Percentiles rank a stretch among this genome's conserved stretches.
Conservation (phyloP, 371 early-diverging fungal species). For the Mortierella sp. region DNA sequence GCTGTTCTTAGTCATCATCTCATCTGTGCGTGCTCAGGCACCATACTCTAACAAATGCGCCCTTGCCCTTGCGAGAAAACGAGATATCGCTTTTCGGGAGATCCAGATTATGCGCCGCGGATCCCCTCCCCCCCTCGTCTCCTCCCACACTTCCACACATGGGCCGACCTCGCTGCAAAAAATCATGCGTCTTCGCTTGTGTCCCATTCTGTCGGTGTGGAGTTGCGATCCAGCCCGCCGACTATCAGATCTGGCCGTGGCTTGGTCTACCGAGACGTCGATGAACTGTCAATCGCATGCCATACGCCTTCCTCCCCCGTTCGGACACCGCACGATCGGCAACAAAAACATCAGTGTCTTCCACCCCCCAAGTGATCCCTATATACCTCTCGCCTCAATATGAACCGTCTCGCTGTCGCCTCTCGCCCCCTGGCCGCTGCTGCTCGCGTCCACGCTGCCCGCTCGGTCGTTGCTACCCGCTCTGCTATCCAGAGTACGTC, state of each 20-base stretch:
- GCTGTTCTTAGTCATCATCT: too few relatives aligned
- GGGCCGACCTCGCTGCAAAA: too few relatives aligned
- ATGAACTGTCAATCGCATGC: neutral
- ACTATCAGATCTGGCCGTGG: neutral
- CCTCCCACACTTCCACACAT: too few relatives aligned
- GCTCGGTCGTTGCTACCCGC: constrained; percentile 44
- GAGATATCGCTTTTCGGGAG: too few relatives aligned
- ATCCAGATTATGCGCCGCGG: too few relatives aligned
- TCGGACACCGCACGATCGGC: neutral
- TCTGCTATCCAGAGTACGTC: constrained; percentile 49
- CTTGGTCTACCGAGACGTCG: neutral
- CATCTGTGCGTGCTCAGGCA: too few relatives aligned
- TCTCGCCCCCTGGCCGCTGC: constrained; percentile 44
- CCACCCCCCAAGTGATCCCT: constrained; percentile 6
- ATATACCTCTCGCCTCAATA: neutral
- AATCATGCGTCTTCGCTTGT: too few relatives aligned
- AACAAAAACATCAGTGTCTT: constrained; percentile 2
- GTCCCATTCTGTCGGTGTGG: too few relatives aligned
- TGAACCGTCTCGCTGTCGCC: constrained; percentile 42
- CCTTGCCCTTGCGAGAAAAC: too few relatives aligned
- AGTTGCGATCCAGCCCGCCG: too few relatives aligned
- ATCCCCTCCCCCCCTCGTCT: too few relatives aligned
- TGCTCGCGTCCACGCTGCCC: constrained; percentile 45
- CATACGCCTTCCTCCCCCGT: neutral
- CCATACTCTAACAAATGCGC: too few relatives aligned